phyloP scores from a whole-genome alignment of 306 rosid genomes.

The Oxytropis ochrocephala region DNA sequence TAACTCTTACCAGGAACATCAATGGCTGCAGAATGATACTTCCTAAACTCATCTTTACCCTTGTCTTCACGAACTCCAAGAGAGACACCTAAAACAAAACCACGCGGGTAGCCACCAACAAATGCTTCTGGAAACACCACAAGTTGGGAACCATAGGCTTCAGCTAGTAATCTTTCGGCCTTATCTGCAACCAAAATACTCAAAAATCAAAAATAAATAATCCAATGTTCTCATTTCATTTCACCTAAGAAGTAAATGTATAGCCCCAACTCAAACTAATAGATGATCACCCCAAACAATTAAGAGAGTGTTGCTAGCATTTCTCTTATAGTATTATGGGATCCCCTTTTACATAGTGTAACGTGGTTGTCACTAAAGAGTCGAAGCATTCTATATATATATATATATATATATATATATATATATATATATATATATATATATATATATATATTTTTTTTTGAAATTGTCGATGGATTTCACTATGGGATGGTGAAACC shows the following conservation, averaged over 20 bases:
- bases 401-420: too few species aligned
- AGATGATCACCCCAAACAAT: too few species aligned
- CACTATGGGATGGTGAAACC: too few species aligned
- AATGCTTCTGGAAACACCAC: slow-evolving; percentile 94
- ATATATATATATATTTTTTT: too few species aligned
- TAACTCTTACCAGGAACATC: slow-evolving; percentile 60
- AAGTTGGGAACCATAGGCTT: slow-evolving; percentile 78
- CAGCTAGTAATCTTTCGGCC: slow-evolving; percentile 84
- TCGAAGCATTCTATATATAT: too few species aligned
- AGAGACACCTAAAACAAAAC: slow-evolving; percentile 62
- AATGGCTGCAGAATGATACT: slow-evolving; percentile 72
- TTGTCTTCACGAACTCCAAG: slow-evolving; percentile 52
- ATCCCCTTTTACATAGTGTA: too few species aligned
- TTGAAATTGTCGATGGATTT: too few species aligned
- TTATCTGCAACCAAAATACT: slow-evolving; percentile 41
- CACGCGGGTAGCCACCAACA: slow-evolving; percentile 93
- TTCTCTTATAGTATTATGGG: too few species aligned
- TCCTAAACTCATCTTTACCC: slow-evolving; percentile 82
- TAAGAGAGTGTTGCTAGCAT: too few species aligned
- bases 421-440: too few species aligned
- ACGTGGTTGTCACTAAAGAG: too few species aligned
- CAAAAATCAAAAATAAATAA: neutral
- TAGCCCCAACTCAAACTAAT: too few species aligned
- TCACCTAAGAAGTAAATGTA: neutral
- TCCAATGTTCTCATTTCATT: neutral